phyloP scores from a whole-genome alignment of 768 basidiomycete genomes.

The Obba rivulosa region DNA sequence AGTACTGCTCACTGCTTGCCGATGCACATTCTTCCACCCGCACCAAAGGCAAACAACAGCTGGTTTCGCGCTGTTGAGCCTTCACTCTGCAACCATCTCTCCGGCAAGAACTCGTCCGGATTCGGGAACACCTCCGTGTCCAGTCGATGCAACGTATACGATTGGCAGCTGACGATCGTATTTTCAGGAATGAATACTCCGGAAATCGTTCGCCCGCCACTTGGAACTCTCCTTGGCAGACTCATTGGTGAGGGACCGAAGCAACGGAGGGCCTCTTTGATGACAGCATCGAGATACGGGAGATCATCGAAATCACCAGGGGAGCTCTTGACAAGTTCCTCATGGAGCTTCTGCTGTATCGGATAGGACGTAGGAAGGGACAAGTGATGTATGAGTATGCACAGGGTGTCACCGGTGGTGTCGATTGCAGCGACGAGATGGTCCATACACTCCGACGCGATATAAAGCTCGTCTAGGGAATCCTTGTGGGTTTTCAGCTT shows the following conservation, averaged over 20 bases:
- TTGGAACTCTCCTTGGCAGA: conserved; percentile 85
- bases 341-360: conserved; percentile 13
- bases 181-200: conserved; percentile 86
- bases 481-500: conserved; percentile 11
- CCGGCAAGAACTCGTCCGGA: conserved; percentile 78
- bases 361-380: conserved; percentile 13
- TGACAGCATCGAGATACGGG: conserved; percentile 86
- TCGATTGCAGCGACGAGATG: conserved; percentile 17
- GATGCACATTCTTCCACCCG: conserved; percentile 18
- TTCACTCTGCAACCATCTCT: conserved; percentile 85
- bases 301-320: conserved; percentile 86
- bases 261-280: conserved; percentile 88
- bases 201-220: conserved; percentile 81
- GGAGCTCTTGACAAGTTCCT: conserved; percentile 42
- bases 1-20: conserved; percentile 16
- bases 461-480: background rate
- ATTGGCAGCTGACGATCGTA: conserved; percentile 92
- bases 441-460: conserved; percentile 20
- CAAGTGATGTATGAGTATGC: conserved; percentile 19
- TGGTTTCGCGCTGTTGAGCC: conserved; percentile 86
- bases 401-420: conserved; percentile 20
- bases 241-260: conserved; percentile 92
- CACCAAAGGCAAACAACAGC: conserved; percentile 66
- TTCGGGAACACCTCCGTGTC: conserved; percentile 84
- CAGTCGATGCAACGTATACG: conserved; percentile 74